Percentiles rank a stretch among this genome's conserved stretches.
Evolutionary conservation across 1,139 yeast species (phyloP).

Genomic region (Yamadazyma songkhlaensis): DNA sequence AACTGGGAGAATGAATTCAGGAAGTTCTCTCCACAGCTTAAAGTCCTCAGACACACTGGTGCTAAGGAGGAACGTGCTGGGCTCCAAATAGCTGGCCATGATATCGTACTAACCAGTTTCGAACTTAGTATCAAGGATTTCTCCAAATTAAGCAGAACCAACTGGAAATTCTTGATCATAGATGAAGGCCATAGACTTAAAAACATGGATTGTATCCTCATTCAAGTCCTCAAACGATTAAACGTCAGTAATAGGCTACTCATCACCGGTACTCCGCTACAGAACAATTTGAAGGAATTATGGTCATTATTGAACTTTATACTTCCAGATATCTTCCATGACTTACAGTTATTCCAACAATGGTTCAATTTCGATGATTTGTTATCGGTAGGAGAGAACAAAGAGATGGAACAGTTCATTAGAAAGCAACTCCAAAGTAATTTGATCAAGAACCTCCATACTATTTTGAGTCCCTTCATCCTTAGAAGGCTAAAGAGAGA

Average conservation of each 20-base stretch:
- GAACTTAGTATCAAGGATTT: conserved; percentile 75
- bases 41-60: conserved; percentile 67
- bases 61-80: conserved; percentile 50
- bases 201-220: conserved; percentile 73
- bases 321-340: conserved; percentile 89
- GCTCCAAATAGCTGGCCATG: conserved; percentile 22
- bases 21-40: conserved; percentile 70
- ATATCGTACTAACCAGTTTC: conserved; percentile 76
- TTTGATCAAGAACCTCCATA: conserved; percentile 75
- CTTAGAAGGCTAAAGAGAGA: conserved; percentile 75
- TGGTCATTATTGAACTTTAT: conserved; percentile 91
- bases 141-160: conserved; percentile 38
- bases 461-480: conserved; percentile 83
- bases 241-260: conserved; percentile 68
- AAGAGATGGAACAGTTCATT: conserved; percentile 38
- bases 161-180: conserved; percentile 86
- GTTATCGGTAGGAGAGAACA: conserved; percentile 24
- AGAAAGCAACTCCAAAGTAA: conserved; percentile 62
- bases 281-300: conserved; percentile 80
- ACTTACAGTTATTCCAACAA: conserved; percentile 80
- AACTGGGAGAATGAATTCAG: conserved; percentile 78
- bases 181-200: conserved; percentile 95
- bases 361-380: conserved; percentile 84
- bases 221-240: conserved; percentile 65
- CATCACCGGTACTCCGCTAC: conserved; percentile 91